Conservation (phyloP, 1,284 basidiomycete species). For the Sporisorium scitamineum region DNA sequence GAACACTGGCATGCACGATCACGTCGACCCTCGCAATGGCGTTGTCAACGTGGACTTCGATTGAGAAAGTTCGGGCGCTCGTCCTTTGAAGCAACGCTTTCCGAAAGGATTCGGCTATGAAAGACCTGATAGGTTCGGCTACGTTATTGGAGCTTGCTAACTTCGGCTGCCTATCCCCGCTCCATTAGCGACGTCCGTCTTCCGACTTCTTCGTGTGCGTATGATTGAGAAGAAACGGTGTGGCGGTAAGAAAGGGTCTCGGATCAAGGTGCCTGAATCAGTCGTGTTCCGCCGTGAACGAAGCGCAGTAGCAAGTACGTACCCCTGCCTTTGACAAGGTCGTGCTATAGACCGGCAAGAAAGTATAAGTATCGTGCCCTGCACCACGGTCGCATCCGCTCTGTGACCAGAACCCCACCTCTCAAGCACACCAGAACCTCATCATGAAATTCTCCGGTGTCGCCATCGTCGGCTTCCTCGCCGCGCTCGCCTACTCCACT, state of each 20-base stretch:
- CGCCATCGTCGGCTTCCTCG: slow-evolving; percentile 16
- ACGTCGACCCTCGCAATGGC: neutral
- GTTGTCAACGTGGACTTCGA: neutral
- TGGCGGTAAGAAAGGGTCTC: neutral
- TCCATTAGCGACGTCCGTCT: slow-evolving; percentile 18
- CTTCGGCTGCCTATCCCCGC: slow-evolving; percentile 3
- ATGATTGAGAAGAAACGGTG: slow-evolving; percentile 4
- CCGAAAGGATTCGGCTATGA: neutral
- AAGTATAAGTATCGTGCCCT: slow-evolving; percentile 10
- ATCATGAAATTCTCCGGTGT: slow-evolving; percentile 30
- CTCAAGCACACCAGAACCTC: neutral
- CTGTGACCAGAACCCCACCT: neutral
- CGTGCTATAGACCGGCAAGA: neutral
- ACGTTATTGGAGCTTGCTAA: slow-evolving; percentile 2
- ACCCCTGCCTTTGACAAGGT: neutral
- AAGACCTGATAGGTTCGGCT: slow-evolving; percentile 2
- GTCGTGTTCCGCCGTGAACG: neutral
- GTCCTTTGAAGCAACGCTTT: neutral
- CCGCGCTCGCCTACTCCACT: slow-evolving; percentile 9
- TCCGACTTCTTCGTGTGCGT: slow-evolving; percentile 1
- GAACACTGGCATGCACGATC: neutral
- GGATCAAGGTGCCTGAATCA: neutral
- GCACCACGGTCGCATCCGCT: too few relatives aligned
- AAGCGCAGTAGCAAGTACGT: neutral
- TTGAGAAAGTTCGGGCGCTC: neutral